Evolutionary conservation across 192 early-diverging fungal species (phyloP), one percentile per base, ranked within the genome.

Genomic region (Entomortierella chlamydospora): DNA sequence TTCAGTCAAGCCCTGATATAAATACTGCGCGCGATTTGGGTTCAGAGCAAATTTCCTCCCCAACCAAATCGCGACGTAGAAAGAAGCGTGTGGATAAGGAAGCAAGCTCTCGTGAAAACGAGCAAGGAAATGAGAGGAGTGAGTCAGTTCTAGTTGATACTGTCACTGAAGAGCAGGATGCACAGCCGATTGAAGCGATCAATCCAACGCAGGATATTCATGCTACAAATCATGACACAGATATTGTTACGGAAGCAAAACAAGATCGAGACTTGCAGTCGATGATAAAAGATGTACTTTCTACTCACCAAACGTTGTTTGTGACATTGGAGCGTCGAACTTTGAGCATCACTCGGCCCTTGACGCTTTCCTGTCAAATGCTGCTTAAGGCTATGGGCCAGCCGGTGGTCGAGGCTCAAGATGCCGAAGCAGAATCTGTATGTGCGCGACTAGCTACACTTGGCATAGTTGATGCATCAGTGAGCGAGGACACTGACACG

Each of bases 401-500:
- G 58, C 82, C 85, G 1, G 81, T 85, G 33, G 64, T 89, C 15
- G 81, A 61, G 7, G 86, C 79, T 4, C 34, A 84, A 12, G 53
- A 66, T 7, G 82, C 82, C 33, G 91, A 94, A 69, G 88, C 88
- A 17, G 91, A 94, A 56, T 83, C 89, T 8, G 81, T 94, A 37
- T 94, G 91, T 57, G 91, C 91, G 23, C 74, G 79, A 12, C 68
- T 94, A 10, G 78, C 78, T 29, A 73, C 81, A 22, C 41, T 64
- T 2, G 87, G 86, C 5, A 61, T 83, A 12, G 79, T 87, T 12
- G 84, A 88, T 56, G 91, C 87, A 2, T 86, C 87, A 2, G 85
- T 91, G 25, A 89, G 89, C 56, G 91, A 93, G 83, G 89, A 90
- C 66, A 81, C 86, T 42, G 89, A 91, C 59, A 78, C 86, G 2